These are phyloP conservation scores for Plenodomus biglobosus DNA, from an alignment of 2,329 filamentous ascomycete species.

Conservation along the genomic window DNA sequence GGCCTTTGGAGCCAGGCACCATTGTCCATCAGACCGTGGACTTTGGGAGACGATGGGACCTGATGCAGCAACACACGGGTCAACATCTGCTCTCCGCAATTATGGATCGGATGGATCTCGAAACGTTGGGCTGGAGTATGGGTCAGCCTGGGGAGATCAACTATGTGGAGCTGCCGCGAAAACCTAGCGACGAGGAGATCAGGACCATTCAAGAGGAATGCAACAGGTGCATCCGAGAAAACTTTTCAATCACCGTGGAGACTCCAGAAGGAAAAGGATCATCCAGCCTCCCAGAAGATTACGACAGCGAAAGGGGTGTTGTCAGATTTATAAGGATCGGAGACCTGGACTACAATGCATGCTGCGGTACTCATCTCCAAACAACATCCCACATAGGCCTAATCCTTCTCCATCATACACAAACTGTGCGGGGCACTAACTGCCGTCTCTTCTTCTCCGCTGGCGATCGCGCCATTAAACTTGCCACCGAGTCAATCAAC, in stretches of 20 bases:
- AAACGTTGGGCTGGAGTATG: conserved; percentile 38
- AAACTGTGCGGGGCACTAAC: conserved; percentile 34
- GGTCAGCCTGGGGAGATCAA: conserved; percentile 39
- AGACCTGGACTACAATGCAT: conserved; percentile 38
- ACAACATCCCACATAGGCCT: conserved; percentile 36
- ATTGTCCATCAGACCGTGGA: conserved; percentile 32
- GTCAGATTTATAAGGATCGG: conserved; percentile 39
- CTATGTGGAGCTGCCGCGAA: conserved; percentile 36
- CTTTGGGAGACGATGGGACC: conserved; percentile 35
- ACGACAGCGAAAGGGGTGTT: conserved; percentile 36
- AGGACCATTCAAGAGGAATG: conserved; percentile 29
- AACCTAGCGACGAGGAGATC: conserved; percentile 31
- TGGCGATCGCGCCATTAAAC: conserved; percentile 33
- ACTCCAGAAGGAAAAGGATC: conserved; percentile 30
- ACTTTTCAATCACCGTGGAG: conserved; percentile 34
- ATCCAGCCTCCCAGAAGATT: conserved; percentile 33
- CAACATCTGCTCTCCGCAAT: conserved; percentile 40
- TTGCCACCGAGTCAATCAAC: conserved; percentile 31
- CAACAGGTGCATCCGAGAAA: conserved; percentile 31
- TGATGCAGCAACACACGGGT: conserved; percentile 42
- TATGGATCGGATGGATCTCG: conserved; percentile 34
- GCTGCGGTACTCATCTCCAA: conserved; percentile 40
- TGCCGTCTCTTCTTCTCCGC: conserved; percentile 36
- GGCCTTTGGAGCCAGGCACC: conserved; percentile 79
- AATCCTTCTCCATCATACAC: conserved; percentile 36